Percentiles rank a stretch among this genome's conserved stretches.
These are phyloP conservation scores for Calonectria hawksworthii DNA, from an alignment of 2,329 filamentous ascomycete genomes.

Conservation along the genomic window DNA sequence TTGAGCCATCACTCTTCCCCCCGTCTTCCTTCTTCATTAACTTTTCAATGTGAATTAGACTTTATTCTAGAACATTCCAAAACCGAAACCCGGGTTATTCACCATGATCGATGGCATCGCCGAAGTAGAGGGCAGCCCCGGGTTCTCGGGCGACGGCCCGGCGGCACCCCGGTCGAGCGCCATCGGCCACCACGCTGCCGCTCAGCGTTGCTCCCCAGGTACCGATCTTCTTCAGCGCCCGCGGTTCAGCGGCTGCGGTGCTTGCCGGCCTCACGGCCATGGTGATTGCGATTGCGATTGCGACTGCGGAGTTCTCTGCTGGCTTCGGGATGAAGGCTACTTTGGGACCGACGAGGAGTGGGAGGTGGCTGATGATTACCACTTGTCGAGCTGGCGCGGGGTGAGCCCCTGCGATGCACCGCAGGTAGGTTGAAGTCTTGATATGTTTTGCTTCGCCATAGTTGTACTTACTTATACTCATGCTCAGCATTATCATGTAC, in stretches of 20 bases:
- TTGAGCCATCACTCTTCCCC: not conserved
- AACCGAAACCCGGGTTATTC: not conserved
- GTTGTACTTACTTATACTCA: not conserved
- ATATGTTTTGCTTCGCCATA: not conserved
- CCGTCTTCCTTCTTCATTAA: not conserved
- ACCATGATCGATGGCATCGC: conserved; percentile 33
- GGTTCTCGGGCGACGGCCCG: not conserved
- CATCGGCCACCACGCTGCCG: not conserved
- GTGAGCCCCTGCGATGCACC: not conserved
- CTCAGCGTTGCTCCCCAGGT: not conserved
- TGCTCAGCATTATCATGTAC: not conserved
- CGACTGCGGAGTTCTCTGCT: not conserved
- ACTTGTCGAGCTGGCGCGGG: not conserved
- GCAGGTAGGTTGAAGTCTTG: not conserved
- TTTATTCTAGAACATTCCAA: not conserved
- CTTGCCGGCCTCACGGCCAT: not conserved
- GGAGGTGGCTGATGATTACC: not conserved
- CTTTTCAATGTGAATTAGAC: too few relatives aligned
- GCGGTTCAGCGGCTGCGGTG: not conserved
- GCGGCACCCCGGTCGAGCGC: not conserved
- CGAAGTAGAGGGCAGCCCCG: conserved; percentile 24
- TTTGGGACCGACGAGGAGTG: not conserved
- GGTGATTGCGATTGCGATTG: not conserved
- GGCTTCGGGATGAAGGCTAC: not conserved
- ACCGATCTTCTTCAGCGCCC: not conserved